Conservation (phyloP, 257 asterid species). For the Solanum dulcamara region DNA sequence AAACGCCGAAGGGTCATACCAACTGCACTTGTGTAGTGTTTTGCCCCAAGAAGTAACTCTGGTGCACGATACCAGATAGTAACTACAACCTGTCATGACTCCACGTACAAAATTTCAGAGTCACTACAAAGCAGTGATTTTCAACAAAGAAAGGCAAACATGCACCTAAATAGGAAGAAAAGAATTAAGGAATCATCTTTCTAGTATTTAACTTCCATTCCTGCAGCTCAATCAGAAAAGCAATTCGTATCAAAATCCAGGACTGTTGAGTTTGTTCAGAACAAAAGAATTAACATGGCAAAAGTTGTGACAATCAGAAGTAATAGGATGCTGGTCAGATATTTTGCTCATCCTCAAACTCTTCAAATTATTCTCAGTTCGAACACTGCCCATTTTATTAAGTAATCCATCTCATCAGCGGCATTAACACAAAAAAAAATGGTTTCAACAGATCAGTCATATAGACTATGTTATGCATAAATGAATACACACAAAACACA, state of each 20-base stretch:
- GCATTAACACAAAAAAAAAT: not conserved
- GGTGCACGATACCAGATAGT: slow-evolving; percentile 99
- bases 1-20: slow-evolving; percentile 37
- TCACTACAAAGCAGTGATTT: not conserved
- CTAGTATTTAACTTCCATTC: not conserved
- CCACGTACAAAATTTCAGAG: not conserved
- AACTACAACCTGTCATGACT: slow-evolving; percentile 75
- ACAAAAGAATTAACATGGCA: not conserved
- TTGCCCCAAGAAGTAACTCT: slow-evolving; percentile 93
- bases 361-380: not conserved
- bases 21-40: slow-evolving; percentile 97
- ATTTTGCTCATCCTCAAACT: not conserved
- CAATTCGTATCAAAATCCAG: not conserved
- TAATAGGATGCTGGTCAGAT: not conserved
- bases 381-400: not conserved
- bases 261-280: not conserved
- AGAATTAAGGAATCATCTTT: not conserved
- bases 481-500: not conserved
- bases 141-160: not conserved
- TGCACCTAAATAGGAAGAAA: not conserved
- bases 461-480: not conserved
- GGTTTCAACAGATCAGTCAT: not conserved
- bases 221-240: not conserved
- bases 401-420: not conserved
- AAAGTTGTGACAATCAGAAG: not conserved